A percentile compares a stretch with the other conserved stretches of the same genome.
phyloP scores from a whole-genome alignment of 495 filamentous ascomycete species.

The Penicillium cosmopolitanum region DNA sequence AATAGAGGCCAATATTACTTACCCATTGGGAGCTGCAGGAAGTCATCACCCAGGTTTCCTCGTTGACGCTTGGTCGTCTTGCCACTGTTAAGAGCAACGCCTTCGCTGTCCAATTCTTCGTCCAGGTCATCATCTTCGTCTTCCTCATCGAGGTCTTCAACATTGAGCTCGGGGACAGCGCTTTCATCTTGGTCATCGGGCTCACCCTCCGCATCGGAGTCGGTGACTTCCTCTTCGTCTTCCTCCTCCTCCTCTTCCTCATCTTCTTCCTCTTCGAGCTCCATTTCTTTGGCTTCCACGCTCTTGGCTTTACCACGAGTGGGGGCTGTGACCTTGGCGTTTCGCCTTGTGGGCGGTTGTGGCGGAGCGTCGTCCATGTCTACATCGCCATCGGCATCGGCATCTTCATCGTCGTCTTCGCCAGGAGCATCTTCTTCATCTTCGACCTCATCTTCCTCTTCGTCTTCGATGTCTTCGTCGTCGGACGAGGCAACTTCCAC shows the following conservation, averaged over 20 bases:
- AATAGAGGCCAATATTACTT: slow-evolving; percentile 19
- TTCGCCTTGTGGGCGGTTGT: slow-evolving; percentile 42
- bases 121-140: slow-evolving; percentile 64
- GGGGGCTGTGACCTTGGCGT: slow-evolving; percentile 31
- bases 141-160: slow-evolving; percentile 47
- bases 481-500: slow-evolving; percentile 66
- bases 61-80: slow-evolving; percentile 89
- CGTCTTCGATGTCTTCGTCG: slow-evolving; percentile 59
- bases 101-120: slow-evolving; percentile 69
- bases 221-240: slow-evolving; percentile 60
- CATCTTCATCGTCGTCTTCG: slow-evolving; percentile 60
- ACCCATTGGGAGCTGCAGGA: slow-evolving; percentile 88
- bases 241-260: slow-evolving; percentile 54
- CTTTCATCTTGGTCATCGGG: slow-evolving; percentile 55
- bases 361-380: slow-evolving; percentile 60
- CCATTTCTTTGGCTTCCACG: slow-evolving; percentile 65
- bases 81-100: slow-evolving; percentile 64
- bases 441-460: slow-evolving; percentile 63
- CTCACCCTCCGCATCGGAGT: slow-evolving; percentile 56
- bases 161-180: slow-evolving; percentile 42
- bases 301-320: slow-evolving; percentile 48
- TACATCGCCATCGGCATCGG: slow-evolving; percentile 57
- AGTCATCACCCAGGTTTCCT: slow-evolving; percentile 68
- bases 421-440: slow-evolving; percentile 60
- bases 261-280: slow-evolving; percentile 51